Evolutionary conservation across 2,329 filamentous ascomycete genomes (phyloP), one percentile per base, ranked within the genome.

Genomic region (Sporothrix sp.): DNA sequence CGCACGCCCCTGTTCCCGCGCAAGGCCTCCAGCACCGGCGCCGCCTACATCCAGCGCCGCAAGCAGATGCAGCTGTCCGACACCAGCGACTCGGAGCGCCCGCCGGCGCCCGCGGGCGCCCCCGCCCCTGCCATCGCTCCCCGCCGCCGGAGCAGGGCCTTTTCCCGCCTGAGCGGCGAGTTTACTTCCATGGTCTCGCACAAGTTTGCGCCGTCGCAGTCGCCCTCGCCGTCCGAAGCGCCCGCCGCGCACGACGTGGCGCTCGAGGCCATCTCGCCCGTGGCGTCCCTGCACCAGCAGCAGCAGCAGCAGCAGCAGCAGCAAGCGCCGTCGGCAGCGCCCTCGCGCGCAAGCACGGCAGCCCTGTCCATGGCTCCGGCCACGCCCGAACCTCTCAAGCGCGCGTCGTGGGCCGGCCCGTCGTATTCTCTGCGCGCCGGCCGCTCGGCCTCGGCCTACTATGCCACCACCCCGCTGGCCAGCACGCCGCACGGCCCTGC

Each of bases 11-110:
- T 55, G 0, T 16, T 63, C 9, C 69, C 70, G 21, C 67, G 65
- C 28, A 65, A 71, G 21, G 65, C 71, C 2, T 68, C 70, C 3
- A 75, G 72, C 37, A 70, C 69, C 0, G 73, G 73, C 0, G 68
- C 69, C 1, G 69, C 70, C 4, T 74, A 71, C 48, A 67, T 74
- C 62, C 68, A 71, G 50, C 64, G 64, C 21, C 64, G 62, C n/a
- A 61, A 62, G 32, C 56, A 60, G 43, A 52, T 55, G 27, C 57
- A 62, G 39, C 36, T 54, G 39, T 57, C 57, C 5, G 58, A 59
- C 44, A 55, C 53, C 49, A 57, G 58, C 59, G 48, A 56, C 44
- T 44, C 52, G 40, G 47, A 58, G 21, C 18, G 57, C 50, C 44
- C 33, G 13, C 45, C 52, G 6, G 20, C 14, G n/a, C n/a, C n/a